A percentile compares a stretch with the other conserved stretches of the same genome.
These are phyloP conservation scores for Pilaira anomala DNA, from an alignment of 192 early-diverging fungal species.

Conservation along the genomic window DNA sequence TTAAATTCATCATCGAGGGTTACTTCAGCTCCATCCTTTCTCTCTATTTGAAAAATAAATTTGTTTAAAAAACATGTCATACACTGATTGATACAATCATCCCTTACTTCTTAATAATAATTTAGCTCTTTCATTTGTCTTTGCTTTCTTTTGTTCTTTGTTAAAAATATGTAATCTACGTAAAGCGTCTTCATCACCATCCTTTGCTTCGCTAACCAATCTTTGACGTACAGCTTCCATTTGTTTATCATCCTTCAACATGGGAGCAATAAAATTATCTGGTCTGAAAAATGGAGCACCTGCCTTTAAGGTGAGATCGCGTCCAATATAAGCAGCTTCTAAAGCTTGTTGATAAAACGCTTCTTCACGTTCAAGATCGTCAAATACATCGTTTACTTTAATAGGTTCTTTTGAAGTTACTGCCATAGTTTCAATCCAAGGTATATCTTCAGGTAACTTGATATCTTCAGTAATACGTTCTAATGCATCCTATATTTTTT, in stretches of 20 bases:
- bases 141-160: slow-evolving; percentile 86
- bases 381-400: slow-evolving; percentile 59
- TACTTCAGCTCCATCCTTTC: slow-evolving; percentile 44
- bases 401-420: slow-evolving; percentile 54
- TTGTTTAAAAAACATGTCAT: background rate
- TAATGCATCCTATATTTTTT: slow-evolving; percentile 45
- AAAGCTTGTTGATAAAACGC: slow-evolving; percentile 92
- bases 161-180: slow-evolving; percentile 91
- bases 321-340: slow-evolving; percentile 64
- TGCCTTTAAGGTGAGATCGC: slow-evolving; percentile 50
- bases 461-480: slow-evolving; percentile 57
- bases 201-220: slow-evolving; percentile 80
- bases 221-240: slow-evolving; percentile 66
- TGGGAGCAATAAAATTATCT: slow-evolving; percentile 93
- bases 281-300: slow-evolving; percentile 78
- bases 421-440: slow-evolving; percentile 64
- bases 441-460: slow-evolving; percentile 48
- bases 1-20: slow-evolving; percentile 62
- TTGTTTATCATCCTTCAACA: slow-evolving; percentile 93
- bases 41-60: slow-evolving; percentile 37
- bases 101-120: slow-evolving; percentile 78
- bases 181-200: slow-evolving; percentile 72
- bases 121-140: slow-evolving; percentile 79
- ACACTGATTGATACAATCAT: background rate
- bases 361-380: slow-evolving; percentile 89